Conservation (phyloP, 129 eudicot genomes). For the Tagetes erecta region DNA sequence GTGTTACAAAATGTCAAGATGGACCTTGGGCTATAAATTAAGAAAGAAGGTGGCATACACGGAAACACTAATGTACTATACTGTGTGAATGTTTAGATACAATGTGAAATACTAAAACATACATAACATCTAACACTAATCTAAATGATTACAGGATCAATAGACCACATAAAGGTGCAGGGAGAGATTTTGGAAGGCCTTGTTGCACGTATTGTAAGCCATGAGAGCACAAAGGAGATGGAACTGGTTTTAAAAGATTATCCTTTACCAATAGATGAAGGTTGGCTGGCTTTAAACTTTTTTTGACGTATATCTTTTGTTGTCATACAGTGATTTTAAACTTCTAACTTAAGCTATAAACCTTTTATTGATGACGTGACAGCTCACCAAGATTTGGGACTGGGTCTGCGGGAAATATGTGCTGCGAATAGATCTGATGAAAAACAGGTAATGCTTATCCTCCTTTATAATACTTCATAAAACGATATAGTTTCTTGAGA, state of each 20-base stretch:
- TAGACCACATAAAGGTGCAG: conserved; percentile 80
- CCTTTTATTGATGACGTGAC: conserved; percentile 23
- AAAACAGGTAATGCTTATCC: conserved; percentile 55
- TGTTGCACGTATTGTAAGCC: conserved; percentile 91
- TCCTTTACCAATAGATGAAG: conserved; percentile 70
- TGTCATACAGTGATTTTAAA: background rate
- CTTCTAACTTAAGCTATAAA: no score
- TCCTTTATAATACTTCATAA: background rate
- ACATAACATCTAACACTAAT: conserved; percentile 1
- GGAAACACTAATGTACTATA: conserved; percentile 11
- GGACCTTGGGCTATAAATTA: background rate
- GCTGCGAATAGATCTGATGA: conserved; percentile 93
- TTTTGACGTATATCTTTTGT: conserved; percentile 1
- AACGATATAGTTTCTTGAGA: background rate
- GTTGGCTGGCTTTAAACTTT: conserved; percentile 39
- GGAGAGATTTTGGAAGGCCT: conserved; percentile 98
- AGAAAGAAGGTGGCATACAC: background rate
- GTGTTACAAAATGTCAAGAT: conserved; percentile 18
- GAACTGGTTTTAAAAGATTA: conserved; percentile 67
- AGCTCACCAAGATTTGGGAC: conserved; percentile 65
- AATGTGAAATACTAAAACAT: background rate
- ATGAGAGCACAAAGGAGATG: conserved; percentile 76
- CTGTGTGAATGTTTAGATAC: background rate
- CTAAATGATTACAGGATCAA: conserved; percentile 46
- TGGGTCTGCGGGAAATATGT: conserved; percentile 81